Evolutionary conservation across 2,329 filamentous ascomycete genomes (phyloP).

Genomic region (Pyrenochaeta sp.): DNA sequence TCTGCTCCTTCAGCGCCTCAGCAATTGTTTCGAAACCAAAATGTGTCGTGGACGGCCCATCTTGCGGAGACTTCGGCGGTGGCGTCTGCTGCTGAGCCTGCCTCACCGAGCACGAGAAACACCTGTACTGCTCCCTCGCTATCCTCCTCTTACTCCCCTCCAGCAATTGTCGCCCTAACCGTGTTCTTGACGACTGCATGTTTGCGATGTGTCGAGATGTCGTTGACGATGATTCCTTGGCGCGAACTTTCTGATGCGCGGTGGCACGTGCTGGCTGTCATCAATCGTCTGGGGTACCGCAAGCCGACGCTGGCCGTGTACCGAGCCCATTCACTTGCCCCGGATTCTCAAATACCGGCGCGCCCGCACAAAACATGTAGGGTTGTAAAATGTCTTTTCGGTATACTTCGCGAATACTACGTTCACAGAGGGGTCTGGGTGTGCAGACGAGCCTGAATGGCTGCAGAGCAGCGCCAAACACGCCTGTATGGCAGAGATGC

Average conservation of each 20-base stretch:
- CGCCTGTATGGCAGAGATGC: slow-evolving; percentile 54
- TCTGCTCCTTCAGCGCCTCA: slow-evolving; percentile 77
- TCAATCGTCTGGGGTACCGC: slow-evolving; percentile 8
- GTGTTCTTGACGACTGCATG: slow-evolving; percentile 37
- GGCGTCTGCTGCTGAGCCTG: slow-evolving; percentile 49
- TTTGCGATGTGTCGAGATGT: slow-evolving; percentile 27
- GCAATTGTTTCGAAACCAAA: slow-evolving; percentile 90
- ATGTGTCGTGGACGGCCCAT: slow-evolving; percentile 72
- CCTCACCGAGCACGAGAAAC: slow-evolving; percentile 60
- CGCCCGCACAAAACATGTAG: slow-evolving; percentile 32
- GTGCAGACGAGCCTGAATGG: slow-evolving; percentile 25
- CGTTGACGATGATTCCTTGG: slow-evolving; percentile 33
- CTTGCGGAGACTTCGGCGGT: slow-evolving; percentile 51
- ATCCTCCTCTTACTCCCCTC: slow-evolving; percentile 21
- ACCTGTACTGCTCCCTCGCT: slow-evolving; percentile 51
- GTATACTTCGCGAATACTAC: slow-evolving; percentile 38
- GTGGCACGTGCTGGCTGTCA: slow-evolving; percentile 36
- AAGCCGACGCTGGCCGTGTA: slow-evolving; percentile 43
- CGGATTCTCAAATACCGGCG: slow-evolving; percentile 32
- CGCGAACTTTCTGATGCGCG: slow-evolving; percentile 38
- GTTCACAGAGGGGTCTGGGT: slow-evolving; percentile 20
- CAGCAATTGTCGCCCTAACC: slow-evolving; percentile 44
- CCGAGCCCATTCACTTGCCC: slow-evolving; percentile 34
- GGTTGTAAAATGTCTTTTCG: slow-evolving; percentile 45
- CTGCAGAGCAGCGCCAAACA: slow-evolving; percentile 15